These are phyloP conservation scores for Pseudogymnoascus sp. DNA, from an alignment of 2,329 filamentous ascomycete species.

Conservation along the genomic window DNA sequence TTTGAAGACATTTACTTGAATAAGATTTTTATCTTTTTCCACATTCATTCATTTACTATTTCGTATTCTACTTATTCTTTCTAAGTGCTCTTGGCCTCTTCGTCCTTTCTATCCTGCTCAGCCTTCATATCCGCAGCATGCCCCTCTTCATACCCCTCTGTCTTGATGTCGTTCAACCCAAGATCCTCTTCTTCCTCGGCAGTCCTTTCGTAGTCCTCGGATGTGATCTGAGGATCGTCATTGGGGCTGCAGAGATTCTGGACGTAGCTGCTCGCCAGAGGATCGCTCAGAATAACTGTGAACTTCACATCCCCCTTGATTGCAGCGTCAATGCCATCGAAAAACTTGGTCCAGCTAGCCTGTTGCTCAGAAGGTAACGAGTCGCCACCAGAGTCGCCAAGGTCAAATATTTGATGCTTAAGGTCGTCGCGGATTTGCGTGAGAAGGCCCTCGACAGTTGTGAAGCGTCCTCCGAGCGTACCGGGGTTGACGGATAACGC, in stretches of 20 bases:
- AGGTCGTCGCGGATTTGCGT: slow-evolving; percentile 90
- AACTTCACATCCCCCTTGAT: slow-evolving; percentile 76
- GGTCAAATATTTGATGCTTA: slow-evolving; percentile 77
- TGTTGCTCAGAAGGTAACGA: slow-evolving; percentile 61
- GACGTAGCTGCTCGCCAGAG: slow-evolving; percentile 86
- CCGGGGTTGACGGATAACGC: slow-evolving; percentile 83
- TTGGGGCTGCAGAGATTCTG: slow-evolving; percentile 76
- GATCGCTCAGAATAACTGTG: slow-evolving; percentile 75
- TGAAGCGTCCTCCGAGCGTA: slow-evolving; percentile 92
- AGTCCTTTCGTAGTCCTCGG: slow-evolving; percentile 78
- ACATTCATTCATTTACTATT: not conserved
- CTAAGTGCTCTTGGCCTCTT: slow-evolving; percentile 10
- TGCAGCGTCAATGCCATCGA: slow-evolving; percentile 64
- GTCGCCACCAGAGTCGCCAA: slow-evolving; percentile 65
- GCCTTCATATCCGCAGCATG: slow-evolving; percentile 25
- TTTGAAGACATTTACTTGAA: not conserved
- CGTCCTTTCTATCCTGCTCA: slow-evolving; percentile 21
- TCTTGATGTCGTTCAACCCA: slow-evolving; percentile 86
- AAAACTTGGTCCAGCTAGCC: slow-evolving; percentile 73
- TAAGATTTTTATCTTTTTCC: not conserved
- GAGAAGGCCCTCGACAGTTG: slow-evolving; percentile 87
- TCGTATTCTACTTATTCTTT: not conserved
- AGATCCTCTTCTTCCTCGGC: slow-evolving; percentile 90
- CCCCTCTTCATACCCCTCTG: slow-evolving; percentile 70
- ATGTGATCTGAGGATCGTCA: slow-evolving; percentile 69